These are phyloP conservation scores for Monilinia polystroma DNA, from an alignment of 2,329 filamentous ascomycete species.

Conservation along the genomic window DNA sequence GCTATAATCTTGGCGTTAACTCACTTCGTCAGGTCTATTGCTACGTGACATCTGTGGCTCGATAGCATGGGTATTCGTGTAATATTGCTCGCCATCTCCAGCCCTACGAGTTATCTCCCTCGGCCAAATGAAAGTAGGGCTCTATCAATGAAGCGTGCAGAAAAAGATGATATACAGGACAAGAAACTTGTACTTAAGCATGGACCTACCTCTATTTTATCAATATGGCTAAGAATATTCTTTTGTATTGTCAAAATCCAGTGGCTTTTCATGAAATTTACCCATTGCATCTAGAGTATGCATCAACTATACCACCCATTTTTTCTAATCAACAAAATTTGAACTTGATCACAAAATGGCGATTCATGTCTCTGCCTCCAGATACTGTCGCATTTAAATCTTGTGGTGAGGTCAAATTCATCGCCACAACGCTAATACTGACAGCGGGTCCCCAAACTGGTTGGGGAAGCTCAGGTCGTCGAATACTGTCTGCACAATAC, in stretches of 20 bases:
- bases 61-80: conserved; percentile 2
- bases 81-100: conserved; percentile 14
- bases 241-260: neutral
- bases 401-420: neutral
- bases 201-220: conserved; percentile 1
- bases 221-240: neutral
- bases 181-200: conserved; percentile 9
- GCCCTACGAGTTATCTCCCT: conserved; percentile 15
- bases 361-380: neutral
- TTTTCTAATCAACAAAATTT: neutral
- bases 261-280: neutral
- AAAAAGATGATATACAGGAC: neutral
- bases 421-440: neutral
- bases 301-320: neutral
- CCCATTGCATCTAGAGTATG: neutral
- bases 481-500: conserved; percentile 4
- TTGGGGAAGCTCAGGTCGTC: conserved; percentile 17
- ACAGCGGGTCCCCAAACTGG: conserved; percentile 7
- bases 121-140: neutral
- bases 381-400: neutral
- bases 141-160: neutral
- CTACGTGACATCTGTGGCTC: conserved; percentile 22
- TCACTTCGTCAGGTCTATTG: neutral
- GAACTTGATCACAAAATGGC: neutral
- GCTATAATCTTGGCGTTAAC: conserved; percentile 13